Conservation (phyloP, 2,329 filamentous ascomycete genomes). For the Penicillium sp. region DNA sequence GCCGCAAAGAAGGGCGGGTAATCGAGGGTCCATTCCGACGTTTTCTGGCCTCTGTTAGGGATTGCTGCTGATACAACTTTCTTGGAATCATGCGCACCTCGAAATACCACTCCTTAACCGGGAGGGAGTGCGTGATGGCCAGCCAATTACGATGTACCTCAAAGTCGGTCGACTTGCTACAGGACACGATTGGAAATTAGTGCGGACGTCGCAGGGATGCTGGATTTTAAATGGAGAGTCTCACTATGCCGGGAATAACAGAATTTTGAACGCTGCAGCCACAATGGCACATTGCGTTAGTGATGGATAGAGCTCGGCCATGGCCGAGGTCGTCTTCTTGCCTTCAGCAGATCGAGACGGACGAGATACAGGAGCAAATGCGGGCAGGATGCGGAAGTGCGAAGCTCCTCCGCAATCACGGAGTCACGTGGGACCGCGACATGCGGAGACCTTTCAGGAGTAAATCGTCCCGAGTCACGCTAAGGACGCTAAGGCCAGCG, state of each 20-base stretch:
- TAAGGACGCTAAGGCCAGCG: slow-evolving; percentile 16
- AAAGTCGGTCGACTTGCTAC: slow-evolving; percentile 96
- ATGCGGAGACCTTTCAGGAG: slow-evolving; percentile 22
- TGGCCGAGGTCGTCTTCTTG: slow-evolving; percentile 39
- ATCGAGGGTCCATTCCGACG: slow-evolving; percentile 98
- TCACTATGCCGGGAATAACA: slow-evolving; percentile 19
- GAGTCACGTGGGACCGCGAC: slow-evolving; percentile 11
- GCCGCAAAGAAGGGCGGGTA: slow-evolving; percentile 97
- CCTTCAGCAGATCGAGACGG: slow-evolving; percentile 2
- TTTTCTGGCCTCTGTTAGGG: slow-evolving; percentile 53
- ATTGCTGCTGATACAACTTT: neutral
- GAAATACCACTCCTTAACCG: slow-evolving; percentile 86
- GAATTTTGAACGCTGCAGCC: slow-evolving; percentile 16
- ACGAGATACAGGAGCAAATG: neutral
- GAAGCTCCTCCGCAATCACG: slow-evolving; percentile 16
- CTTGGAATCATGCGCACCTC: slow-evolving; percentile 51
- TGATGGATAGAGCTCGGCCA: slow-evolving; percentile 78
- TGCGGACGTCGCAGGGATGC: neutral
- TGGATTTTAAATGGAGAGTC: neutral
- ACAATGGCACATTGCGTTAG: slow-evolving; percentile 17
- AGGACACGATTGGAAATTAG: slow-evolving; percentile 2
- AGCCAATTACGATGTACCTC: slow-evolving; percentile 99
- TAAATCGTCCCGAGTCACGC: neutral
- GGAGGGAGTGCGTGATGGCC: slow-evolving; percentile 85
- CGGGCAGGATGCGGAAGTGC: slow-evolving; percentile 13